Base-by-base conservation (phyloP, 768 basidiomycete species). In the Amylocystis lapponica region DNA sequence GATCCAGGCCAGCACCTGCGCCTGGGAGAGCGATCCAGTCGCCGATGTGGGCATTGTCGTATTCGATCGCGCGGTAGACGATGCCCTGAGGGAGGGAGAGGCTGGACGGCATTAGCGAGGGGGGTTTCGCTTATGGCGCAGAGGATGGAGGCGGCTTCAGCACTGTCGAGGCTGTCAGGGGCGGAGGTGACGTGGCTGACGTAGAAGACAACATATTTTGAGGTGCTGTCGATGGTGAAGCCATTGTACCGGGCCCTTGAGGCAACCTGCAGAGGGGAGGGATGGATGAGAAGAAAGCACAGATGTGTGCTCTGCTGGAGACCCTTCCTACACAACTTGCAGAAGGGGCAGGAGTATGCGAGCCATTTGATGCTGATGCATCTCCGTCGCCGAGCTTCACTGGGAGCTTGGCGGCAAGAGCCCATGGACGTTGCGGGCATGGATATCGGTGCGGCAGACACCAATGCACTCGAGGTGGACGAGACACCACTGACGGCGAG, bases 361-460 rank as follows among this genome's bases (percentile, higher is more conserved):
- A 84, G 66, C 82, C 82, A 85, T 60, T 91, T 91, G 65, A 92
- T 78, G 4, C 89, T 87, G 31, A 90, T 86, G 10, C n/a, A n/a
- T n/a, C n/a, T n/a, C 84, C 74, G 39, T 89, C 79, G n/a, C 88
- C 89, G 27, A 89, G 46, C 56, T 84, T 78, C 50, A 90, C 75
- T 0, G 83, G 83, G 1, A 69, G 69, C 40, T 68, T 75, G 26
- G 78, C 69, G n/a, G 71, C 62, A 10, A 86, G 1, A 91, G 90
- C 91, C 91, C 92, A 57, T 92, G 90, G 34, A 75, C 78, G 29
- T 74, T 62, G 27, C 75, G 76, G 20, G 82, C 81, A 54, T 91
- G 89, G 12, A 88, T 71, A 55, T 91, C 88, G 3, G 84, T 86
- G 57, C 89, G 87, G 64, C 89, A 91, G n/a, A 89, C 86, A 43